Evolutionary conservation across 495 filamentous ascomycete genomes (phyloP), one percentile per base, ranked within the genome.

Genomic region (Xylaria bambusicola): DNA sequence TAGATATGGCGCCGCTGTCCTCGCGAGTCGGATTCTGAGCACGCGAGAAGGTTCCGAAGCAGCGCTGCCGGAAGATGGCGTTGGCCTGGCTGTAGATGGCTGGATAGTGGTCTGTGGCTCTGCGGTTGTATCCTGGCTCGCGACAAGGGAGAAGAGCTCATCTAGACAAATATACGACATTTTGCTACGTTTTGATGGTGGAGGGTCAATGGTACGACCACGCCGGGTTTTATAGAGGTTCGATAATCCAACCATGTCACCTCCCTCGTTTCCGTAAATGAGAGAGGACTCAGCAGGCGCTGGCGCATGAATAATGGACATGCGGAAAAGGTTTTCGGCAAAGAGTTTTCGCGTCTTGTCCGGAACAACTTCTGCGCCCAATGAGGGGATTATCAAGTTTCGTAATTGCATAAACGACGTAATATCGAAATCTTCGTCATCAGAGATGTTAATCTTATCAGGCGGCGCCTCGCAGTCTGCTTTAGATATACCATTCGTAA

Each of bases 151-250:
- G 66, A 95, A 87, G 15, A 97, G 81, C 62, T 93, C 88, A 56
- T 93, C 88, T 20, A 96, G 77, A 58, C 91, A 91, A 3, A 87
- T 77, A 56, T 96, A 93, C 54, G 83, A 82, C 82, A 97, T 93
- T 45, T 80, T 83, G 8, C 80, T 77, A 18, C 93, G 83, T 24
- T 80, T 77, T 0, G 83, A 85, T 2, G 89, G 85, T 0, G 77
- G 65, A 1, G 87, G 82, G 51, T 91, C 83, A 40, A 88, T 81
- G 2, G 90, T 93, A 15, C 87, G 83, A 6, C 91, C 91, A 52
- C 77, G 74, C 3, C 90, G 87, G 17, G 82, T 73, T 42, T 80
- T 80, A 71, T 87, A 88, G 33, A 96, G 75, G 12, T 81, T 75
- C 26, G 81, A 72, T 6, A 95, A 83, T 6, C 83, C 82, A 21